Evolutionary conservation across 164 flowering plant species (phyloP).

Genomic region (Taxillus chinensis): DNA sequence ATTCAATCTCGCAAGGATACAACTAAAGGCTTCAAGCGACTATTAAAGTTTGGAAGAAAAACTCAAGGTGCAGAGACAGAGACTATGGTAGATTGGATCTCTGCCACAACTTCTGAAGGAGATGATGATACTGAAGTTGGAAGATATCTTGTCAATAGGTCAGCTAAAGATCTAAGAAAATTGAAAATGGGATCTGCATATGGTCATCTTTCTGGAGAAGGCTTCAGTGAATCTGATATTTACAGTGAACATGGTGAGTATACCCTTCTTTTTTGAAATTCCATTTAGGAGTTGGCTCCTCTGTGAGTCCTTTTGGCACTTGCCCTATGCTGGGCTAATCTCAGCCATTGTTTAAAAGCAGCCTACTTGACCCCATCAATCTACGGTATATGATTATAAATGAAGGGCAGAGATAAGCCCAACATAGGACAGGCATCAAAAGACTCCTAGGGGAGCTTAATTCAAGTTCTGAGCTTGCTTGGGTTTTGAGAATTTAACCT

Average conservation of each 20-base stretch:
- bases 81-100: conserved; percentile 76
- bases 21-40: conserved; percentile 82
- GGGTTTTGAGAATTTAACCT: too few relatives aligned
- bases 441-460: too few relatives aligned
- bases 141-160: conserved; percentile 61
- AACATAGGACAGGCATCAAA: too few relatives aligned
- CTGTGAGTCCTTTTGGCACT: too few relatives aligned
- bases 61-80: conserved; percentile 57
- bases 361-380: too few relatives aligned
- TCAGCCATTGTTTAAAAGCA: too few relatives aligned
- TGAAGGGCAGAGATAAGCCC: too few relatives aligned
- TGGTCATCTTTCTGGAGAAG: conserved; percentile 54
- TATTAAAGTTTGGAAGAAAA: conserved; percentile 86
- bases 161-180: conserved; percentile 83
- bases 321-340: too few relatives aligned
- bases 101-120: conserved; percentile 98
- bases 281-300: too few relatives aligned
- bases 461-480: too few relatives aligned
- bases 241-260: conserved; percentile 60
- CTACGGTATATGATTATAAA: too few relatives aligned
- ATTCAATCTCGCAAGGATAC: conserved; percentile 73
- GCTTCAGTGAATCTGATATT: conserved; percentile 61
- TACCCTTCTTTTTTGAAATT: neutral
- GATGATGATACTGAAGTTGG: conserved; percentile 97
- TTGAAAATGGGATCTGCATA: conserved; percentile 89